Conservation (phyloP, 2,329 filamentous ascomycete genomes). For the Alternaria incomplexa region DNA sequence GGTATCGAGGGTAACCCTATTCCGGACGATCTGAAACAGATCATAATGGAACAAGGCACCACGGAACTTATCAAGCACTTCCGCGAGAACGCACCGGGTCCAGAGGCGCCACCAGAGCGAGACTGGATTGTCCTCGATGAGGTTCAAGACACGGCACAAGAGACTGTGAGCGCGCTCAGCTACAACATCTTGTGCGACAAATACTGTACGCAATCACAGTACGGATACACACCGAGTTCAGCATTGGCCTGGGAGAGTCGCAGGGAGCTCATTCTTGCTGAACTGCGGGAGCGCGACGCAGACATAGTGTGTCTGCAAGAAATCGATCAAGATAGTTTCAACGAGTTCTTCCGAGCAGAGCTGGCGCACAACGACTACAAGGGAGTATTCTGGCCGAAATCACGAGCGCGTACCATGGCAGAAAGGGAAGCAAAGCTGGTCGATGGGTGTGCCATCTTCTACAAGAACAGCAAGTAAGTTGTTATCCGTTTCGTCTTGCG, state of each 20-base stretch:
- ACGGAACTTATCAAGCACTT: constrained; percentile 82
- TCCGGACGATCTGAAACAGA: constrained; percentile 75
- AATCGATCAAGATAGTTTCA: constrained; percentile 88
- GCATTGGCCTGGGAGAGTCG: constrained; percentile 89
- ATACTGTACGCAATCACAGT: constrained; percentile 82
- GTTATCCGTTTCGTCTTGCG: background rate
- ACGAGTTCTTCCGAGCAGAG: constrained; percentile 87
- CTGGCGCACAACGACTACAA: constrained; percentile 89
- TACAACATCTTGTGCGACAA: constrained; percentile 97
- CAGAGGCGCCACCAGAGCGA: constrained; percentile 76
- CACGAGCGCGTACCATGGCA: constrained; percentile 87
- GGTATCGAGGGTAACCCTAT: constrained; percentile 93
- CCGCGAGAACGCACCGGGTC: constrained; percentile 81
- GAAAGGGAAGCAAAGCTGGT: constrained; percentile 88
- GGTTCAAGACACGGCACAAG: constrained; percentile 52
- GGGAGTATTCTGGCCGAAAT: constrained; percentile 90
- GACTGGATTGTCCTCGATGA: constrained; percentile 78
- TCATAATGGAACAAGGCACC: constrained; percentile 86
- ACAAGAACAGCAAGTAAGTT: constrained; percentile 81
- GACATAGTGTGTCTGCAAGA: constrained; percentile 95
- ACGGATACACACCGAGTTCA: constrained; percentile 85
- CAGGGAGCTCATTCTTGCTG: constrained; percentile 79
- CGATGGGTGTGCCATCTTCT: constrained; percentile 96
- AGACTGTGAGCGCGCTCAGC: constrained; percentile 84
- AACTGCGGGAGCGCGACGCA: constrained; percentile 78